These are phyloP conservation scores for Neurospora sp. DNA, from an alignment of 495 filamentous ascomycete species.

Conservation along the genomic window DNA sequence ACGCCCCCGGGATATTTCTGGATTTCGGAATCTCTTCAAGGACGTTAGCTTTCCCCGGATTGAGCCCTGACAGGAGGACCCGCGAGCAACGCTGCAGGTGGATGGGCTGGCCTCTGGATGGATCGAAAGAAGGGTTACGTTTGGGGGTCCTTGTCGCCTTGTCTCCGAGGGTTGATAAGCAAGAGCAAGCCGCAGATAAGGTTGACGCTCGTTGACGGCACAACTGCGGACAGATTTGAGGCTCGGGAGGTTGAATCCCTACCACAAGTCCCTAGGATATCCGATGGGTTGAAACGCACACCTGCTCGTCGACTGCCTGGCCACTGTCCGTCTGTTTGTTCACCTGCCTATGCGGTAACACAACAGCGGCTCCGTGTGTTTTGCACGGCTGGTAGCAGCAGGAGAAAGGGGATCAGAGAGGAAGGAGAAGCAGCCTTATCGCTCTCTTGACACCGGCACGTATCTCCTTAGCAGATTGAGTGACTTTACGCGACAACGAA, in stretches of 20 bases:
- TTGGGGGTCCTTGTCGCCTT: neutral
- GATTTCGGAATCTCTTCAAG: neutral
- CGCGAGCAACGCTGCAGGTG: neutral
- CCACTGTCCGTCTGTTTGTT: neutral
- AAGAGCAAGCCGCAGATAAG: neutral
- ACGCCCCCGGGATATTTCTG: neutral
- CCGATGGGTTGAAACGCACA: neutral
- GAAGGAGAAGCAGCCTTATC: neutral
- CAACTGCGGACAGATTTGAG: neutral
- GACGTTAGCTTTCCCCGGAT: neutral
- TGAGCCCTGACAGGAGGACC: neutral
- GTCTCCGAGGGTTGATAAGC: conserved; percentile 1
- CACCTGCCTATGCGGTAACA: neutral
- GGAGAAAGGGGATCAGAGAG: neutral
- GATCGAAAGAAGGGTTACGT: neutral
- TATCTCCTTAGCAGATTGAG: neutral
- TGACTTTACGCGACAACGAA: neutral
- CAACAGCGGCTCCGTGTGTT: neutral
- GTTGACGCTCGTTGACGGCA: conserved; percentile 1
- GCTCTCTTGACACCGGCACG: neutral
- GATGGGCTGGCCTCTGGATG: neutral
- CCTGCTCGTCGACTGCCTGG: neutral
- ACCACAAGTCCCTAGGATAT: neutral
- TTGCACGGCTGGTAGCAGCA: neutral
- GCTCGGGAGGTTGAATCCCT: neutral